Evolutionary conservation across 2,329 filamentous ascomycete species (phyloP), one percentile per base, ranked within the genome.

Genomic region (Sporothrix euskadiensis): DNA sequence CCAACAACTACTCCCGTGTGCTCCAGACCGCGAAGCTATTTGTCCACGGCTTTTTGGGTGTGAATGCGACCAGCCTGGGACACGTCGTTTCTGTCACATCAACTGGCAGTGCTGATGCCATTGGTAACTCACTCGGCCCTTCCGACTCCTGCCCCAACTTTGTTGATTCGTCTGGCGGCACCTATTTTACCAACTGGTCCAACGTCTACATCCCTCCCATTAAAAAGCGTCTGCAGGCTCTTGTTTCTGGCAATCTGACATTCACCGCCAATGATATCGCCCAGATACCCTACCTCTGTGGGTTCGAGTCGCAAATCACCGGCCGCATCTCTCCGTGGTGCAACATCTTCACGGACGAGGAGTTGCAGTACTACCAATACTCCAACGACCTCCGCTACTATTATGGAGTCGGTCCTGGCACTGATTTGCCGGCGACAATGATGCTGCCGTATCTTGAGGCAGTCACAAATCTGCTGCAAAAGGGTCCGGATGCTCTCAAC

Each of bases 261-360:
- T 83, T 91, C 22, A 76, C 75, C 5, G 4, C 44, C 47, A 81
- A 80, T 1, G 88, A 91, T 73, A 56, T 74, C 44, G 35, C 69
- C 8, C 75, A 74, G 61, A 89, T 92, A 69, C 89, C 89, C 0
- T 91, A 92, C 76, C 83, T 92, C n/a, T 93, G 90, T 76, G 90
- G 89, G 4, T 92, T 91, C 74, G 90, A 93, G 77, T 89, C 86
- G 3, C 90, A 92, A 77, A 91, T 92, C 75, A 88, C 84, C 0
- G 90, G 90, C 0, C 81, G 81, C 1, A 79, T 88, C 4, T 91
- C 88, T 4, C 88, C 89, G 0, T 92, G 88, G 83, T 92, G 90
- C 78, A 82, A 83, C 69, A 83, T 90, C 19, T 89, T 91, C 77
- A 89, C 86, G 3, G 83, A 90, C 47, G 82, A 88, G 2, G 90